Evolutionary conservation across 331 rosid genomes (phyloP).

Genomic region (Cydonia oblonga): DNA sequence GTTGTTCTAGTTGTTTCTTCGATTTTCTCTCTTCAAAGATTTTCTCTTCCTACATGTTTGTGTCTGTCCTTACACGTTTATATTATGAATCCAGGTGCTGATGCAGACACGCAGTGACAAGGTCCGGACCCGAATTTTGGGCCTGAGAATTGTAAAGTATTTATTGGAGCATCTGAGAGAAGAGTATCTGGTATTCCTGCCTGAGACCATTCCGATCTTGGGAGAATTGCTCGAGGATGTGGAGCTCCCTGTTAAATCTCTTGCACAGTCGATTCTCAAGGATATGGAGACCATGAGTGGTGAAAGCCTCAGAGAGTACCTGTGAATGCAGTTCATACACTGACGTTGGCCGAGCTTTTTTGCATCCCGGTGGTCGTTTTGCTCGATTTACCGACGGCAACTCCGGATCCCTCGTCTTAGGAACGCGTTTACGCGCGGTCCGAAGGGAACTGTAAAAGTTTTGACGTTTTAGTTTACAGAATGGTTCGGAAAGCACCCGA

Average conservation of each 20-base stretch:
- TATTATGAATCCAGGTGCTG: conserved; percentile 52
- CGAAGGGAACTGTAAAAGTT: not conserved
- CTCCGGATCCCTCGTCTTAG: not conserved
- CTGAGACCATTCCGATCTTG: conserved; percentile 83
- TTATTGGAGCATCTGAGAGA: conserved; percentile 74
- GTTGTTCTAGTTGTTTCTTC: not conserved
- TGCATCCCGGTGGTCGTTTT: not conserved
- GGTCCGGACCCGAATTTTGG: conserved; percentile 58
- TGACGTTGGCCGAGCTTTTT: not conserved
- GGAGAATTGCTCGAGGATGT: conserved; percentile 92
- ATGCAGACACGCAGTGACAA: conserved; percentile 79
- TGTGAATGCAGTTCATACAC: conserved; percentile 18
- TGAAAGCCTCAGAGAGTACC: conserved; percentile 56
- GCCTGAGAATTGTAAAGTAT: conserved; percentile 51
- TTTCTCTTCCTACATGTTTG: not conserved
- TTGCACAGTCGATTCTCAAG: conserved; percentile 73
- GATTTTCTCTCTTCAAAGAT: not conserved
- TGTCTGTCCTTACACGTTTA: not conserved
- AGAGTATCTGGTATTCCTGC: conserved; percentile 66
- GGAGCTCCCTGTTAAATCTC: conserved; percentile 67
- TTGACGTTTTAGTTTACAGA: not conserved
- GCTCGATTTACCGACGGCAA: not conserved
- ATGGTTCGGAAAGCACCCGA: not conserved
- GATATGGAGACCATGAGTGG: conserved; percentile 84
- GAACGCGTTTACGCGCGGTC: not conserved